phyloP scores from a whole-genome alignment of 345 rosid genomes.

The Eutrema yunnanense region DNA sequence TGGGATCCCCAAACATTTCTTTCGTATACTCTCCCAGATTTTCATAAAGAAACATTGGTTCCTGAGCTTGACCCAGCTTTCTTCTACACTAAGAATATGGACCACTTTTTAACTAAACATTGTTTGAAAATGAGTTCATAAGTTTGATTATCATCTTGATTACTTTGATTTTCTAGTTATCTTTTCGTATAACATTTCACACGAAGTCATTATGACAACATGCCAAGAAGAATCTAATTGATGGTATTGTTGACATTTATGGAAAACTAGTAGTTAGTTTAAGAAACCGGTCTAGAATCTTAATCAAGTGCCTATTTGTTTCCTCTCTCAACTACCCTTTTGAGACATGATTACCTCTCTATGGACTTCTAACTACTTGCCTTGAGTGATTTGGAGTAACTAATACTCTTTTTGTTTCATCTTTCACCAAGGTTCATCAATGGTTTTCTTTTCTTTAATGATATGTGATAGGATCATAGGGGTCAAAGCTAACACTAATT shows the following conservation, averaged over 20 bases:
- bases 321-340: conserved; percentile 1
- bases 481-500: conserved; percentile 10
- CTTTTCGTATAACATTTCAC: background rate
- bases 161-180: background rate
- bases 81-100: conserved; percentile 23
- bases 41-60: conserved; percentile 32
- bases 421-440: background rate
- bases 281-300: conserved; percentile 9
- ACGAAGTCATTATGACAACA: conserved; percentile 2
- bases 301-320: conserved; percentile 22
- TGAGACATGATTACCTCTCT: conserved; percentile 18
- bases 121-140: conserved; percentile 2
- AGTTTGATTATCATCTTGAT: conserved; percentile 9
- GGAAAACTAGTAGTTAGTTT: background rate
- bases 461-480: background rate
- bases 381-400: conserved; percentile 26
- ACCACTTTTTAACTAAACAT: conserved; percentile 2
- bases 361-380: conserved; percentile 3
- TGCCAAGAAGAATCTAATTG: conserved; percentile 12
- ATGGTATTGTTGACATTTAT: conserved; percentile 12
- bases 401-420: conserved; percentile 15
- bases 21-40: conserved; percentile 15
- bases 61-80: conserved; percentile 29
- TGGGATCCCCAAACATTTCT: conserved; percentile 33
- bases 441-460: conserved; percentile 6